These are phyloP conservation scores for Leccinellum albellum DNA, from an alignment of 768 basidiomycete species.

Conservation along the genomic window DNA sequence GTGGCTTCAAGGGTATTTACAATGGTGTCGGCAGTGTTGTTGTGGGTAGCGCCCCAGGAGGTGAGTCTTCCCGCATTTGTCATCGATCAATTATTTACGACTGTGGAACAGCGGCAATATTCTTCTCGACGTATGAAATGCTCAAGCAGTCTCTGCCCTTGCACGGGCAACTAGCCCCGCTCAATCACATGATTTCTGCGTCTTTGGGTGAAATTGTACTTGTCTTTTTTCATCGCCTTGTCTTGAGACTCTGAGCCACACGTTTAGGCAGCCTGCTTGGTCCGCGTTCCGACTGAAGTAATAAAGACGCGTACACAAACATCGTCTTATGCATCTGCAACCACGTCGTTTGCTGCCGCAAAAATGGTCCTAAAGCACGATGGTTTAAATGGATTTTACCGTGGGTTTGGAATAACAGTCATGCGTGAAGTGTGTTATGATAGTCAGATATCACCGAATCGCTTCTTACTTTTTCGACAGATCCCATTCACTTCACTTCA, in stretches of 20 bases:
- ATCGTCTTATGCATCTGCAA: slow-evolving; percentile 61
- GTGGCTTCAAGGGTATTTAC: slow-evolving; percentile 89
- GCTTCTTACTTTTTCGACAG: slow-evolving; percentile 38
- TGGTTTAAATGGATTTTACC: slow-evolving; percentile 78
- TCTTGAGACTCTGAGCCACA: slow-evolving; percentile 8
- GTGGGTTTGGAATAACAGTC: slow-evolving; percentile 81
- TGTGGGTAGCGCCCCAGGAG: slow-evolving; percentile 93
- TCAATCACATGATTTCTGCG: slow-evolving; percentile 60
- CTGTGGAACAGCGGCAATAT: slow-evolving; percentile 69
- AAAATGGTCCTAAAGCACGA: slow-evolving; percentile 53
- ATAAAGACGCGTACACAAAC: slow-evolving; percentile 94
- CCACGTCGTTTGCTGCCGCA: slow-evolving; percentile 61
- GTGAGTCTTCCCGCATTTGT: slow-evolving; percentile 40
- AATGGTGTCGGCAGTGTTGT: slow-evolving; percentile 92
- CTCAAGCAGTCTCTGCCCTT: slow-evolving; percentile 75
- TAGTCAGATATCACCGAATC: not conserved
- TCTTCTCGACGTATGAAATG: slow-evolving; percentile 92
- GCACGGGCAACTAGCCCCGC: slow-evolving; percentile 55
- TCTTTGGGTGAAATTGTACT: slow-evolving; percentile 57
- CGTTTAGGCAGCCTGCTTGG: slow-evolving; percentile 75
- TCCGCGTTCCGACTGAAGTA: slow-evolving; percentile 94
- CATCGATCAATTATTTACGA: not conserved
- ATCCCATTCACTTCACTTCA: slow-evolving; percentile 96
- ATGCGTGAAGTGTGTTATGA: slow-evolving; percentile 51
- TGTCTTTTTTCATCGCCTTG: slow-evolving; percentile 5